Conservation (phyloP, 768 basidiomycete genomes). For the Auricularia heimuer region DNA sequence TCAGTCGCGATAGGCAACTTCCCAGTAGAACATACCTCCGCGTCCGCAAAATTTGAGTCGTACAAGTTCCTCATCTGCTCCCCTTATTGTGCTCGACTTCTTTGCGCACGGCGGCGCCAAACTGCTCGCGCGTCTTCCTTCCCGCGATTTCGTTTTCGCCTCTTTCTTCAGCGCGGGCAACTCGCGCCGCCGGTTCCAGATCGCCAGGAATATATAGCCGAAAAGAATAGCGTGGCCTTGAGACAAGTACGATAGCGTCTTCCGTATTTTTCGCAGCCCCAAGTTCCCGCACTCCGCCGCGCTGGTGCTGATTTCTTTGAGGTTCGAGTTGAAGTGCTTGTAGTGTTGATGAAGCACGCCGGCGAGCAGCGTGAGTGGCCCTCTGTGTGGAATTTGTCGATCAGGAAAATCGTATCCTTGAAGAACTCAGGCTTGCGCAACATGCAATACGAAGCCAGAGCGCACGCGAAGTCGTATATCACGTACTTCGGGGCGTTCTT, state of each 20-base stretch:
- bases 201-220: conserved; percentile 13
- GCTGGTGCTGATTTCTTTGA: conserved; percentile 18
- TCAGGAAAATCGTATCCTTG: conserved; percentile 23
- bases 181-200: not conserved
- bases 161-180: too few relatives aligned
- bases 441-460: conserved; percentile 25
- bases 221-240: conserved; percentile 21
- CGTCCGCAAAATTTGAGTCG: too few relatives aligned
- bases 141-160: too few relatives aligned
- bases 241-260: conserved; percentile 22
- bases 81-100: too few relatives aligned
- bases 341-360: conserved; percentile 22
- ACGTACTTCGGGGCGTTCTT: conserved; percentile 18
- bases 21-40: too few relatives aligned
- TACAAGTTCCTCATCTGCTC: too few relatives aligned
- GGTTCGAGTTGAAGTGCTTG: conserved; percentile 16
- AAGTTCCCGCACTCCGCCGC: conserved; percentile 26
- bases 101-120: too few relatives aligned
- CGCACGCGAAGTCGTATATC: conserved; percentile 27
- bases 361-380: conserved; percentile 26
- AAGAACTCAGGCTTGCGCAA: conserved; percentile 22
- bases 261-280: conserved; percentile 18
- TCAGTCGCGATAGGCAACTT: too few relatives aligned
- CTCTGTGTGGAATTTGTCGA: conserved; percentile 26
- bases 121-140: too few relatives aligned